Percentiles rank a stretch among this genome's conserved stretches.
phyloP scores from a whole-genome alignment of 129 eudicot species.

The Oenanthe sinensis region DNA sequence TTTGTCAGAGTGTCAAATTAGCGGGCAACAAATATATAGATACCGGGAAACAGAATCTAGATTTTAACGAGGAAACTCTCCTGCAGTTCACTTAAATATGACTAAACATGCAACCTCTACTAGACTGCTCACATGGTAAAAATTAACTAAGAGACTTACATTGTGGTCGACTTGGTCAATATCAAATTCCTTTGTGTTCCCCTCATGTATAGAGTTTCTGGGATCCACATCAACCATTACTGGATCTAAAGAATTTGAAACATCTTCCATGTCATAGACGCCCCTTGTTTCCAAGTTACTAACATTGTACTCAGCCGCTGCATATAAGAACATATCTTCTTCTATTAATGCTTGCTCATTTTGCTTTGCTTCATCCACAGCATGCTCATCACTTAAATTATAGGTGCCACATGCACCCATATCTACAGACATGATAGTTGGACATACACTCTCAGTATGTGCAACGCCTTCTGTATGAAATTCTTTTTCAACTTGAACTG shows the following conservation, averaged over 20 bases:
- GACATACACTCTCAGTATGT: neutral
- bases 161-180: conserved; percentile 23
- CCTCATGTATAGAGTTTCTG: conserved; percentile 22
- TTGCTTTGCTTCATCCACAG: conserved; percentile 16
- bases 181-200: conserved; percentile 24
- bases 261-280: conserved; percentile 24
- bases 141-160: conserved; percentile 33
- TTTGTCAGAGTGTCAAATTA: too few species aligned
- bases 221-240: conserved; percentile 18
- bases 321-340: conserved; percentile 19
- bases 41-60: neutral
- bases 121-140: neutral
- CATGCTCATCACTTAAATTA: conserved; percentile 19
- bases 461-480: neutral
- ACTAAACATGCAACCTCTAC: neutral
- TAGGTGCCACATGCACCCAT: conserved; percentile 10
- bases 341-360: conserved; percentile 17
- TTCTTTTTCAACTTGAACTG: conserved; percentile 14
- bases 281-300: conserved; percentile 25
- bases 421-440: conserved; percentile 14
- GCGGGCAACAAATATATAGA: neutral
- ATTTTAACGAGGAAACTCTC: too few species aligned
- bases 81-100: too few species aligned
- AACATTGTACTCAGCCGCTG: conserved; percentile 21
- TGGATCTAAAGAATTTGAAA: conserved; percentile 20